Evolutionary conservation across 1,284 basidiomycete genomes (phyloP).

Genomic region (Fomes fomentarius): DNA sequence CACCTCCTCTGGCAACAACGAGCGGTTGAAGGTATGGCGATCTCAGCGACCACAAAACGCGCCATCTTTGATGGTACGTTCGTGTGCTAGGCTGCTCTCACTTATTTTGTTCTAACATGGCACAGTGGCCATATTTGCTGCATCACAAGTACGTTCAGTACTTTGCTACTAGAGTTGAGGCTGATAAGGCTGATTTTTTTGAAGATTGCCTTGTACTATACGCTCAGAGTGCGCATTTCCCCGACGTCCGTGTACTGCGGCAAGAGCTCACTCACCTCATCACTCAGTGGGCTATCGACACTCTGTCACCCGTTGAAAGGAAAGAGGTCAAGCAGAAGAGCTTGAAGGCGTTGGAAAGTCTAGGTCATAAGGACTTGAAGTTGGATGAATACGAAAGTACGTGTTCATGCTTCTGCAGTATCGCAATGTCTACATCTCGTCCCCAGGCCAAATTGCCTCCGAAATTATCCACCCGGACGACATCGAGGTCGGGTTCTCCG

Average conservation of each 20-base stretch:
- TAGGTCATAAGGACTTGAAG: slow-evolving; percentile 74
- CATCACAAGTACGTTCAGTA: slow-evolving; percentile 56
- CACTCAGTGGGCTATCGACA: slow-evolving; percentile 49
- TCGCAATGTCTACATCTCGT: slow-evolving; percentile 2
- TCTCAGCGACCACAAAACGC: slow-evolving; percentile 44
- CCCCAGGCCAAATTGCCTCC: slow-evolving; percentile 76
- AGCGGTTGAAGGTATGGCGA: slow-evolving; percentile 33
- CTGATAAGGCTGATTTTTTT: slow-evolving; percentile 5
- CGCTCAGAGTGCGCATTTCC: slow-evolving; percentile 45
- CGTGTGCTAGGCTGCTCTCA: not conserved
- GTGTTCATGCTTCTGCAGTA: slow-evolving; percentile 28
- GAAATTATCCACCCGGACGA: slow-evolving; percentile 89
- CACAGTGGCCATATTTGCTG: slow-evolving; percentile 61
- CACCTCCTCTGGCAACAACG: no score
- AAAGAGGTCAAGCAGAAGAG: slow-evolving; percentile 72
- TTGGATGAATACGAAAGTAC: slow-evolving; percentile 83
- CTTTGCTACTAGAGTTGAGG: slow-evolving; percentile 20
- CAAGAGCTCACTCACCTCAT: not conserved
- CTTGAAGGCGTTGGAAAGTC: slow-evolving; percentile 67
- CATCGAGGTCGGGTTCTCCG: slow-evolving; percentile 73
- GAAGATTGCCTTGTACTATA: slow-evolving; percentile 56
- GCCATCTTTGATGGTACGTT: slow-evolving; percentile 50
- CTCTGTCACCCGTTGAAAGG: slow-evolving; percentile 52
- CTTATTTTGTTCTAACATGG: not conserved
- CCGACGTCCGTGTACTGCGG: not conserved